Evolutionary conservation across 1,284 basidiomycete species (phyloP), one percentile per base, ranked within the genome.

Genomic region (Hemileia vastatrix): DNA sequence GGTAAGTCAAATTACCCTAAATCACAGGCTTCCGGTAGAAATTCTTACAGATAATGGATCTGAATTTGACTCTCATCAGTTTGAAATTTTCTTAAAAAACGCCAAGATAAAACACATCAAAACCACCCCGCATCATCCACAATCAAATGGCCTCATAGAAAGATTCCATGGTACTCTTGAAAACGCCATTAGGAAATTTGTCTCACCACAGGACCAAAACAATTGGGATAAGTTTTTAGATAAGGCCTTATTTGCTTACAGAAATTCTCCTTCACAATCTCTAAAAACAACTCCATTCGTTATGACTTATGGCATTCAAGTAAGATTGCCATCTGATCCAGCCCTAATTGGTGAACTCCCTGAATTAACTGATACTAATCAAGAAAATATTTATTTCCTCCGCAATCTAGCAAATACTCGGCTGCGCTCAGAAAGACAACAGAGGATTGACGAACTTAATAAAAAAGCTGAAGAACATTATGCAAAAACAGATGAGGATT

Each of bases 301-400:
- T 33, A 57, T 49, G 45, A 47, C 43, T 19, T 57, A 50, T 21
- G 55, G 55, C n/a, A n/a, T n/a, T n/a, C n/a, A n/a, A n/a, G n/a
- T n/a, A n/a, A n/a, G n/a, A n/a, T n/a, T n/a, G n/a, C n/a, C n/a
- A n/a, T n/a, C n/a, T n/a, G n/a, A n/a, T n/a, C n/a, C n/a, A n/a
- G n/a, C n/a, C n/a, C n/a, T n/a, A n/a, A n/a, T n/a, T n/a, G n/a
- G n/a, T n/a, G n/a, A n/a, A n/a, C n/a, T n/a, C n/a, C n/a, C n/a
- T n/a, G n/a, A n/a, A n/a, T n/a, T n/a, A n/a, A n/a, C n/a, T n/a
- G n/a, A n/a, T n/a, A n/a, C n/a, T n/a, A n/a, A n/a, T n/a, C n/a
- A n/a, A n/a, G n/a, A n/a, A n/a, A n/a, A n/a, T n/a, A n/a, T n/a
- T n/a, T n/a, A n/a, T n/a, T n/a, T n/a, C n/a, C n/a, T n/a, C n/a